Base-by-base conservation (phyloP, 129 eudicot species). In the Deinandra increscens region DNA sequence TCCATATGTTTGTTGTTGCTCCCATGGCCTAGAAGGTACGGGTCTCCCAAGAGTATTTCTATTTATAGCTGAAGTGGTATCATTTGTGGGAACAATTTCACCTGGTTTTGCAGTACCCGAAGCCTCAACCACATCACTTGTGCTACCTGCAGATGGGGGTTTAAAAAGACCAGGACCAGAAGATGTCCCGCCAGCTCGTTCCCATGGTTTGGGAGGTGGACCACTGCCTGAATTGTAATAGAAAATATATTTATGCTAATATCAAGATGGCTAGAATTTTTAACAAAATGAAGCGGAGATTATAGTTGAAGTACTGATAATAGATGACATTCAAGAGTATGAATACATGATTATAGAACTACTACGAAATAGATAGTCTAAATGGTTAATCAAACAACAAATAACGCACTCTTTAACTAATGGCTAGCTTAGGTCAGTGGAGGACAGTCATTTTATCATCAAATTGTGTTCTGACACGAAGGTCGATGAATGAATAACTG, bases 161-260 rank as follows among this genome's bases (percentile, higher is more conserved):
- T 79, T 91, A 69, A 88, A 91, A 4, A 96, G 97, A 20, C 87
- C 88, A 12, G 89, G 87, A 12, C 87, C 94, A 18, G 94, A 81
- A 6, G 95, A 82, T 8, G 94, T 74, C 1, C 91, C 97, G 7
- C 64, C 91, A 37, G 96, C 77, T 79, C 81, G 82, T 83, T 91
- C 97, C 97, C 97, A 91, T 19, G 96, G 97, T 75, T 88, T 91
- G 36, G 93, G 91, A 31, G 96, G 97, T 61, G 97, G 85, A 29
- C 83, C 49, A 78, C 75, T 67, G 66, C 83, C 96, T 86, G 69
- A 66, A 75, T 66, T 43, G 48, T 15, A 9, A 66, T 60, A 54
- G 38, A 23, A 13, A 49, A 53, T 7, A n/a, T 55, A 49, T 65
- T 64, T 51, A 64, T 42, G 39, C 10, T 34, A 33, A 74, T 26